phyloP scores from a whole-genome alignment of 2,329 filamentous ascomycete species.

The Botryotinia globosa region DNA sequence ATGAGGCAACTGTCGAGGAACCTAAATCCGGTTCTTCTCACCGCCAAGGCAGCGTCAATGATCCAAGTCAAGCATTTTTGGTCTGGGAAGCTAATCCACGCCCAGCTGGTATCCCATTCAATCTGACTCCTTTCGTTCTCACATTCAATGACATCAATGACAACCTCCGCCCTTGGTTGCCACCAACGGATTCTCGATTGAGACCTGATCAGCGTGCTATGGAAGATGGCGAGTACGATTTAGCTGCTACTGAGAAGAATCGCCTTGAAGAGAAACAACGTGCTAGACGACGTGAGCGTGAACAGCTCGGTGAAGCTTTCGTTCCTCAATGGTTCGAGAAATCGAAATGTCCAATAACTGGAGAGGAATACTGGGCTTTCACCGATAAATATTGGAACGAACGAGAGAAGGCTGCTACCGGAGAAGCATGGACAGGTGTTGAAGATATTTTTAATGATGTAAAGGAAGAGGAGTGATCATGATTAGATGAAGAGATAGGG shows the following conservation, averaged over 20 bases:
- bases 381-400: constrained; percentile 85
- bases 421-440: constrained; percentile 37
- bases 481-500: not conserved
- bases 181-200: constrained; percentile 90
- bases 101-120: constrained; percentile 87
- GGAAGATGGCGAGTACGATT: constrained; percentile 97
- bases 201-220: constrained; percentile 94
- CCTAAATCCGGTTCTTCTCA: constrained; percentile 43
- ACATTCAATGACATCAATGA: constrained; percentile 91
- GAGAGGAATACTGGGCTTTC: constrained; percentile 87
- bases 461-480: not conserved
- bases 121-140: constrained; percentile 91
- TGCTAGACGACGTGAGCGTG: constrained; percentile 67
- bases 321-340: constrained; percentile 81
- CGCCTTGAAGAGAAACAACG: constrained; percentile 90
- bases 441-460: constrained; percentile 39
- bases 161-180: constrained; percentile 70
- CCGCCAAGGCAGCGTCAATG: constrained; percentile 53
- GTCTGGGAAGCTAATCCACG: constrained; percentile 88
- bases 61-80: constrained; percentile 74
- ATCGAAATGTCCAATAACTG: constrained; percentile 70
- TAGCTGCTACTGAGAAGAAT: constrained; percentile 91
- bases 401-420: constrained; percentile 43
- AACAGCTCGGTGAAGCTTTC: constrained; percentile 78
- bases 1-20: constrained; percentile 69